Evolutionary conservation across 345 rosid species (phyloP).

Genomic region (Raphanus raphanistrum): DNA sequence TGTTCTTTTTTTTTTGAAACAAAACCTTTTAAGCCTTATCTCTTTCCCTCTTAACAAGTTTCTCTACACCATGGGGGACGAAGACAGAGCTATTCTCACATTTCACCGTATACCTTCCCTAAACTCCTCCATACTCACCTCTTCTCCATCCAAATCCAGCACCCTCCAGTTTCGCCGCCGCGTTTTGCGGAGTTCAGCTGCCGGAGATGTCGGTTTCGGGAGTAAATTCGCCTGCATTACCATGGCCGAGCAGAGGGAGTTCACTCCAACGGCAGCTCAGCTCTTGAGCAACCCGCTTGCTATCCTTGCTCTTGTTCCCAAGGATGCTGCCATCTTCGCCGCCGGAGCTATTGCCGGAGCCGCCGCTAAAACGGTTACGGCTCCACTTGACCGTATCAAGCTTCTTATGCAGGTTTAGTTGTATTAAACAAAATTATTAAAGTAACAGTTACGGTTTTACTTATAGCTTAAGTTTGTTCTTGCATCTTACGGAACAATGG

Average conservation of each 20-base stretch:
- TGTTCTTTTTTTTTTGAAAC: conserved; percentile 23
- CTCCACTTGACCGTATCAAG: conserved; percentile 96
- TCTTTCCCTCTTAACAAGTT: conserved; percentile 14
- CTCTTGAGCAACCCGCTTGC: conserved; percentile 77
- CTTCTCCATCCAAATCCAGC: not conserved
- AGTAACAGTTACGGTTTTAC: too few relatives aligned
- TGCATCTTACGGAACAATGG: not conserved
- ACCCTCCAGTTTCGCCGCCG: conserved; percentile 12
- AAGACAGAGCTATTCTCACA: conserved; percentile 43
- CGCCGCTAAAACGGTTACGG: conserved; percentile 89
- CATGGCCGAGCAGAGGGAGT: conserved; percentile 49
- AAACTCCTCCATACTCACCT: conserved; percentile 22
- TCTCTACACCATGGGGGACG: conserved; percentile 45
- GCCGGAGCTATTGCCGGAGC: conserved; percentile 98
- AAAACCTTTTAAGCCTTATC: conserved; percentile 38
- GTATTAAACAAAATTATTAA: not conserved
- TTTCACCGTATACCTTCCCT: conserved; percentile 50
- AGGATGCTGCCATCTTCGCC: conserved; percentile 70
- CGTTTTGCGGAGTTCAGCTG: not conserved
- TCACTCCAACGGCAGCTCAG: conserved; percentile 64
- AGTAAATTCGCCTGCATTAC: conserved; percentile 63
- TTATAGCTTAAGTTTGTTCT: not conserved
- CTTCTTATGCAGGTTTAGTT: conserved; percentile 84
- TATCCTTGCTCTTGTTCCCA: conserved; percentile 61
- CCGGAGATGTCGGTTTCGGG: conserved; percentile 28